Base-by-base conservation (phyloP, 1,284 basidiomycete species). In the Sanghuangporus weigelae region DNA sequence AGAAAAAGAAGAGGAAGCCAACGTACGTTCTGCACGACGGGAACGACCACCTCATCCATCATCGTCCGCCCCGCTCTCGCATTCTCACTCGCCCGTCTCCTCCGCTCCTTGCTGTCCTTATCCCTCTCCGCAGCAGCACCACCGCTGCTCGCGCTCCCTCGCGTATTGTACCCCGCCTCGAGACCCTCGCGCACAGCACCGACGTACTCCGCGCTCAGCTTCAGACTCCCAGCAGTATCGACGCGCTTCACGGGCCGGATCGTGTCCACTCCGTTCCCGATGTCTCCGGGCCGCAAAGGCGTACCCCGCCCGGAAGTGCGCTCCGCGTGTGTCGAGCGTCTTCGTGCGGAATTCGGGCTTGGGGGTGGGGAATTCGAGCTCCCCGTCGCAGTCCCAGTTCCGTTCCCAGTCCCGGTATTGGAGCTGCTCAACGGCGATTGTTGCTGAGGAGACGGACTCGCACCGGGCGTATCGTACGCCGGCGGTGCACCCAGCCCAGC, bases 201-300 rank as follows among this genome's bases (percentile, higher is more conserved):
- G 26, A 95, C 86, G 72, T 84, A 95, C 68, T 93, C 93, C 19
- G 86, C 80, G 6, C 93, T 95, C 44, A 93, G 73, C 64, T 87
- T 80, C n/a, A 94, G 76, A 0, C 92, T 93, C 11, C 88, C 86
- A 4, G 82, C 79, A 0, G 88, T 83, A 72, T 97, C 93, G 23
- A 96, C 87, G 71, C 93, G 93, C 80, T 96, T 96, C 67, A 96
- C 88, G 0, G 95, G 95, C 63, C 95, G 84, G 69, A 97, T 92
- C 1, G 95, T 96, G 69, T 92, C 92, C 54, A 92, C 80, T 1
- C 93, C 93, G 64, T 81, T 89, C 6, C 93, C 93, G 7, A 96
- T 74, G 74, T 96, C 93, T 6, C 86, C 93, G 68, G 87, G 87
- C 40, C 82, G 82, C 67, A 96, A 77, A 1, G 94, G 79, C 0